Conservation (phyloP, 73 alveolate species). For the Paramecium pentaurelia region DNA sequence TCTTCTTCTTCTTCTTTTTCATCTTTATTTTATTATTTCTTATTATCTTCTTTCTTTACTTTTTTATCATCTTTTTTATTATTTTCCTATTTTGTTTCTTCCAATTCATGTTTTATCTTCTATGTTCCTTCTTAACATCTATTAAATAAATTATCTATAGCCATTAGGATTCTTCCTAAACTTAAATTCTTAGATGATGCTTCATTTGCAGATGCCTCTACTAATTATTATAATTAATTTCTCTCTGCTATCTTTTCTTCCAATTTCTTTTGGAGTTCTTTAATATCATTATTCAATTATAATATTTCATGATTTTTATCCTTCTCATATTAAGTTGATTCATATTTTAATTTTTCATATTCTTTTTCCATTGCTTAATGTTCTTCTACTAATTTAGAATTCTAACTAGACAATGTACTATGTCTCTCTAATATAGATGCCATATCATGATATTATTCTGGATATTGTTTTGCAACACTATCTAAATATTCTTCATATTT, state of each 20-base stretch:
- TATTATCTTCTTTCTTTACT: conserved; percentile 52
- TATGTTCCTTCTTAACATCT: conserved; percentile 60
- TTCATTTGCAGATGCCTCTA: conserved; percentile 56
- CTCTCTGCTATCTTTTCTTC: conserved; percentile 59
- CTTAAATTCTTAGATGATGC: conserved; percentile 49
- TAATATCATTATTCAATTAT: conserved; percentile 73
- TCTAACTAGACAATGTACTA: conserved; percentile 69
- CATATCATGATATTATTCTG: conserved; percentile 83
- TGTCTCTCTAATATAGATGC: conserved; percentile 75
- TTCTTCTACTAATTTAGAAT: conserved; percentile 66
- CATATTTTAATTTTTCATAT: conserved; percentile 69
- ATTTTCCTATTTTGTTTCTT: conserved; percentile 42
- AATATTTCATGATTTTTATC: conserved; percentile 71
- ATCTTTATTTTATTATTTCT: conserved; percentile 30
- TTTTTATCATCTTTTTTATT: conserved; percentile 44
- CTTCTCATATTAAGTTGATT: conserved; percentile 62
- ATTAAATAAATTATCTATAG: conserved; percentile 56
- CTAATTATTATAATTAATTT: conserved; percentile 37
- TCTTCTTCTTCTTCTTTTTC: conserved; percentile 35
- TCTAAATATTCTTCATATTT: conserved; percentile 86
- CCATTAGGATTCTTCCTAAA: conserved; percentile 62
- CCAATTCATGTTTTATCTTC: conserved; percentile 51
- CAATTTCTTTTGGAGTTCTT: conserved; percentile 63
- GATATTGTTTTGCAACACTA: conserved; percentile 70
- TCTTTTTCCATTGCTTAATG: conserved; percentile 67